Percentiles rank a stretch among this genome's conserved stretches.
phyloP scores from a whole-genome alignment of 176 grass and related monocot species.

The Phoenix dactylifera region DNA sequence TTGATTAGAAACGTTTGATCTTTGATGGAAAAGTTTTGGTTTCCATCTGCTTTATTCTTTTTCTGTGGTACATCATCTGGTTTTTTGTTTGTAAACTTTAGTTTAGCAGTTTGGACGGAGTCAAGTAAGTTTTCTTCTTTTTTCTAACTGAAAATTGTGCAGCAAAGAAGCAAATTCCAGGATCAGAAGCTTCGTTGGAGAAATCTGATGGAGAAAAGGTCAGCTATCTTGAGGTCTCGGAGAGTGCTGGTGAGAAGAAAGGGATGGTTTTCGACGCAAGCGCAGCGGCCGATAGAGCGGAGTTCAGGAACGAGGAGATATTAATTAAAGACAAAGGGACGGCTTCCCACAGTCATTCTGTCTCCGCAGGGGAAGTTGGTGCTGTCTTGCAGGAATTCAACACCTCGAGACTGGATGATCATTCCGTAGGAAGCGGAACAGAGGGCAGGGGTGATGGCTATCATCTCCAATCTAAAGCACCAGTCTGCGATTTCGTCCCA shows the following conservation, averaged over 20 bases:
- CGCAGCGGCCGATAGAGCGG: constrained; percentile 7
- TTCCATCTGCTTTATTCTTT: too few species aligned
- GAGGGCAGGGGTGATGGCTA: constrained; percentile 37
- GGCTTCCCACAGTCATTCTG: constrained; percentile 21
- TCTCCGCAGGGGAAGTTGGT: constrained; percentile 18
- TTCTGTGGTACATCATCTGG: too few species aligned
- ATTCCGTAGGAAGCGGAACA: constrained; percentile 18
- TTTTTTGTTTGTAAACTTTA: too few species aligned
- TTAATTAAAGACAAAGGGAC: constrained; percentile 13
- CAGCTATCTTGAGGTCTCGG: constrained; percentile 64
- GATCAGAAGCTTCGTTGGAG: constrained; percentile 32
- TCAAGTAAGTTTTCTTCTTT: constrained; percentile 7
- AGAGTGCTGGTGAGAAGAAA: constrained; percentile 40
- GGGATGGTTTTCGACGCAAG: constrained; percentile 18
- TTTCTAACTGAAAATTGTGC: constrained; percentile 25
- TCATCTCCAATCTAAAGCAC: constrained; percentile 32
- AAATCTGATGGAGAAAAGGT: constrained; percentile 44
- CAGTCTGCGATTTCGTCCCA: background rate
- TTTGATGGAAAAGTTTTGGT: too few species aligned
- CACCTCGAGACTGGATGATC: constrained; percentile 22
- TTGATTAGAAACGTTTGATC: too few species aligned
- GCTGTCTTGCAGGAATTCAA: constrained; percentile 17
- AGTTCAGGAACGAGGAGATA: constrained; percentile 14
- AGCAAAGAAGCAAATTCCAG: constrained; percentile 54
- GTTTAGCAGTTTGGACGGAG: too few species aligned